Conservation (phyloP, 2,329 filamentous ascomycete genomes). For the Calonectria pseudoturangicola region DNA sequence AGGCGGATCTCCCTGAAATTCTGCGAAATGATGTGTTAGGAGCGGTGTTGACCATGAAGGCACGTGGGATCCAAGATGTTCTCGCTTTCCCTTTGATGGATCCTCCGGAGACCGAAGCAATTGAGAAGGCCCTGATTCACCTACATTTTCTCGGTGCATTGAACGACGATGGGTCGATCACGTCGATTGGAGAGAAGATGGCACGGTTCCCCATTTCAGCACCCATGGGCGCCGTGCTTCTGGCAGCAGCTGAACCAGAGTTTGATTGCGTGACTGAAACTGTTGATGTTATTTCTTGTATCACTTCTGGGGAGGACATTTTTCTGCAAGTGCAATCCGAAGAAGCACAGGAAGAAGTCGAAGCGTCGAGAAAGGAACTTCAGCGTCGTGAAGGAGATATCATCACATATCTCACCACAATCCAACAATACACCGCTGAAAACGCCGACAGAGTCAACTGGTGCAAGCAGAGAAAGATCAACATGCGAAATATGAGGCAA, state of each 20-base stretch:
- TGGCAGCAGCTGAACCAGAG: slow-evolving; percentile 83
- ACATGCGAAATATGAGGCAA: slow-evolving; percentile 76
- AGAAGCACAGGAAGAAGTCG: slow-evolving; percentile 72
- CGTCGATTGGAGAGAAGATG: slow-evolving; percentile 82
- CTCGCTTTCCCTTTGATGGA: slow-evolving; percentile 91
- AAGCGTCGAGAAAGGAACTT: slow-evolving; percentile 73
- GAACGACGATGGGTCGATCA: slow-evolving; percentile 83
- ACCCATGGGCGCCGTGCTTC: slow-evolving; percentile 85
- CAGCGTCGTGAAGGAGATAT: slow-evolving; percentile 78
- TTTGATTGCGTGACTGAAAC: slow-evolving; percentile 85
- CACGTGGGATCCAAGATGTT: slow-evolving; percentile 88
- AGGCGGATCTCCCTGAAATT: slow-evolving; percentile 90
- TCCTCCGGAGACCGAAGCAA: slow-evolving; percentile 82
- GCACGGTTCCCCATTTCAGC: slow-evolving; percentile 89
- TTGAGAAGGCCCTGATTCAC: slow-evolving; percentile 88
- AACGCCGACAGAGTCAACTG: slow-evolving; percentile 72
- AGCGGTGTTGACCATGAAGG: slow-evolving; percentile 94
- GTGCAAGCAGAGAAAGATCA: slow-evolving; percentile 76
- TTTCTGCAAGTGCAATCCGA: slow-evolving; percentile 77
- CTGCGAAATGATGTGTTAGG: slow-evolving; percentile 91
- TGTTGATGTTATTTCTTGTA: slow-evolving; percentile 86
- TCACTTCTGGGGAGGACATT: slow-evolving; percentile 78
- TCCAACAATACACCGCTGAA: slow-evolving; percentile 77
- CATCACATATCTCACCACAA: slow-evolving; percentile 78
- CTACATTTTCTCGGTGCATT: slow-evolving; percentile 87